Conservation (phyloP, 345 rosid genomes). For the Salix purpurea region DNA sequence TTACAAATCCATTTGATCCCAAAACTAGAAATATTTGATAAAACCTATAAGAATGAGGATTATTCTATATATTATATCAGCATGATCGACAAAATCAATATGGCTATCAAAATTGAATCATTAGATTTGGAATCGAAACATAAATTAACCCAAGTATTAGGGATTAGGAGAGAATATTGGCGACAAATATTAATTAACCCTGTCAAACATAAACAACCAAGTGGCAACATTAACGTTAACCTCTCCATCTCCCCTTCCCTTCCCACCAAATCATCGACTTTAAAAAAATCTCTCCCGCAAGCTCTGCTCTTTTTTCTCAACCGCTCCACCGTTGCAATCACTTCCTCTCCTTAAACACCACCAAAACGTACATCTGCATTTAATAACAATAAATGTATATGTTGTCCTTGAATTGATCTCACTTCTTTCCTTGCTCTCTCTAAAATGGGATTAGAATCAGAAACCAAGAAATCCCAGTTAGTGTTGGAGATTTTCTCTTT, state of each 20-base stretch:
- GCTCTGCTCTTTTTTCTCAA: slow-evolving; percentile 56
- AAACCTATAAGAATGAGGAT: no score
- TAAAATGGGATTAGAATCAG: slow-evolving; percentile 44
- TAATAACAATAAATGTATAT: not conserved
- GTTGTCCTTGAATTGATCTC: not conserved
- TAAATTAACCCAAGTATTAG: not conserved
- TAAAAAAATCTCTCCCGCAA: slow-evolving; percentile 58
- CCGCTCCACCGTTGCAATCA: slow-evolving; percentile 38
- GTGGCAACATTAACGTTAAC: slow-evolving; percentile 20
- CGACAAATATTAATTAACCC: not conserved
- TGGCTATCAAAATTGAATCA: no score
- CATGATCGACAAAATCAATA: no score
- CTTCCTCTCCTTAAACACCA: slow-evolving; percentile 10
- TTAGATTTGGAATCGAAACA: no score
- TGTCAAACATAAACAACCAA: not conserved
- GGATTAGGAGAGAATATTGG: not conserved
- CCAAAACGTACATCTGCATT: slow-evolving; percentile 4
- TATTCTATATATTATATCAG: no score
- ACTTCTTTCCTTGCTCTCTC: not conserved
- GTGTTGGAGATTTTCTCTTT: slow-evolving; percentile 63
- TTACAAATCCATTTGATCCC: no score
- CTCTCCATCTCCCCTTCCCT: slow-evolving; percentile 13
- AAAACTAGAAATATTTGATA: no score
- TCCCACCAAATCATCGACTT: slow-evolving; percentile 64
- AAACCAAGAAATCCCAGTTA: slow-evolving; percentile 40